These are phyloP conservation scores for Achaetomium macrosporum DNA, from an alignment of 2,329 filamentous ascomycete genomes.

Conservation along the genomic window DNA sequence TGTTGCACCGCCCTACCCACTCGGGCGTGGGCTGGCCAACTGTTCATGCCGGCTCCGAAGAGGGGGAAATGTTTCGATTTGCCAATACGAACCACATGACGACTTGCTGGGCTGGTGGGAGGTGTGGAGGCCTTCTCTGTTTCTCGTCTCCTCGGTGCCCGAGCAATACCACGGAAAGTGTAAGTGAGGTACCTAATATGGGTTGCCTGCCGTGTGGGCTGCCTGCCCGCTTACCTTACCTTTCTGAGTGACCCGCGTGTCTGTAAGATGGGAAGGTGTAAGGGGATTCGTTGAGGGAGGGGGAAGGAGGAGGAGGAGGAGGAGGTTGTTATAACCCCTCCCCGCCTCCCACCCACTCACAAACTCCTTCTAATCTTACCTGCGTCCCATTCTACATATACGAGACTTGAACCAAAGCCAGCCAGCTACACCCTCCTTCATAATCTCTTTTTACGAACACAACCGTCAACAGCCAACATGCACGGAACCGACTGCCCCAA, in stretches of 20 bases:
- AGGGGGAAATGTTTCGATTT: constrained; percentile 1
- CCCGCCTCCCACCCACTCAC: background rate
- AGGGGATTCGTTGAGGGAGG: background rate
- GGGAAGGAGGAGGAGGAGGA: background rate
- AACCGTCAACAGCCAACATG: constrained; percentile 27
- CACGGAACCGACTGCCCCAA: constrained; percentile 48
- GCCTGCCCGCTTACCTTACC: too few species aligned
- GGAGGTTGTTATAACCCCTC: background rate
- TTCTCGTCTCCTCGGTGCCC: background rate
- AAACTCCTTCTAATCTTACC: too few species aligned
- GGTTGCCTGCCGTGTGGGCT: too few species aligned
- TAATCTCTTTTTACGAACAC: background rate
- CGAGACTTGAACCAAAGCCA: background rate
- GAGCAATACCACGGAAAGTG: too few species aligned
- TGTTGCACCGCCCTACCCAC: too few species aligned
- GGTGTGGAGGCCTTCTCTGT: too few species aligned
- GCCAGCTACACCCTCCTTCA: background rate
- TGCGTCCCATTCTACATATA: too few species aligned
- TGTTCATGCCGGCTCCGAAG: too few species aligned
- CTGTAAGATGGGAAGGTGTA: background rate
- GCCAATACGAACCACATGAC: constrained; percentile 12
- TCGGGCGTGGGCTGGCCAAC: too few species aligned
- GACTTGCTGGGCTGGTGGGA: too few species aligned
- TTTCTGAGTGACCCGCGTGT: too few species aligned
- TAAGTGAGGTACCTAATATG: too few species aligned